Evolutionary conservation across 2,329 filamentous ascomycete genomes (phyloP), one percentile per base, ranked within the genome.

Genomic region (Malbranchea cinnamomea): DNA sequence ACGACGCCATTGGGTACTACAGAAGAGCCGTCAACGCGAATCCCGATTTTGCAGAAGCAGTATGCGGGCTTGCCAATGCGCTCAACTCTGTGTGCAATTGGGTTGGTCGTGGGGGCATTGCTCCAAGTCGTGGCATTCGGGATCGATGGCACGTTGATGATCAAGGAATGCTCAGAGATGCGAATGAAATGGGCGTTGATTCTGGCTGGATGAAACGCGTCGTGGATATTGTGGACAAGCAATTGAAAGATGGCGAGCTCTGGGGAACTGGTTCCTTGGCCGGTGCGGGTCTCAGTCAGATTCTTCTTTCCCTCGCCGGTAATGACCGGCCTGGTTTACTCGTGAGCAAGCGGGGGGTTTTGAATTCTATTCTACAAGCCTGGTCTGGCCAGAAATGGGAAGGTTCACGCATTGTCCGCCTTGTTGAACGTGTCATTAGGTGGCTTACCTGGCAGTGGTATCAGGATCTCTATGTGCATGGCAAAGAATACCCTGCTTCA

Each of bases 41-140:
- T 43, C 87, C 89, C 0, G 79, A 92, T 19, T 98, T 98, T 56
- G 83, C 89, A 1, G 89, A 98, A 57, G 89, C 89, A 5, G 87
- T 98, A 0, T 98, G 89, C 52, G 89, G 89, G 5, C 67, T 98
- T 30, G 85, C 84, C 2, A 95, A 92, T 35, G 87, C 89, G 2
- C 62, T 98, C 30, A 95, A 94, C 49, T 95, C 89, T 5, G 85
- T 98, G 4, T 98, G 89, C 50, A 80, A 87, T 46, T 98, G 89
- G 89, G 70, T 71, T 45, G 83, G 83, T 17, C 74, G 89, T 39
- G 89, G 89, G 37, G 89, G 89, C 1, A 77, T 92, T 26, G 65
- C 81, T 15, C 67, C 81, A n/a, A 67, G 75, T 31, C 64, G 63
- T 30, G 82, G 80, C 6, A 71, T 66, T 41, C 74, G 77, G 38